Conservation (phyloP, 2,329 filamentous ascomycete species). For the Paraphaeosphaeria minitans region DNA sequence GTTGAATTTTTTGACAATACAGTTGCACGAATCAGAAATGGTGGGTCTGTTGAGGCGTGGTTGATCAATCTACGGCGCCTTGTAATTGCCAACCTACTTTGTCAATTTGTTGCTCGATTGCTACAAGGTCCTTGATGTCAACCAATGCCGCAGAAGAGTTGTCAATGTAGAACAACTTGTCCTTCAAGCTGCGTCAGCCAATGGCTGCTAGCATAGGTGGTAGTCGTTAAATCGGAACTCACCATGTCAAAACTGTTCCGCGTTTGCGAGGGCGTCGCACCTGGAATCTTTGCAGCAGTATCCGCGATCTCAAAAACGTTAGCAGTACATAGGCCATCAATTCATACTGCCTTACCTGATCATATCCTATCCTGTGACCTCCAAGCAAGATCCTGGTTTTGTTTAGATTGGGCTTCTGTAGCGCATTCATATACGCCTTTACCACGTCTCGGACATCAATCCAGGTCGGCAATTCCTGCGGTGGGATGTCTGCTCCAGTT, state of each 20-base stretch:
- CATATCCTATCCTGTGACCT: slow-evolving; percentile 6
- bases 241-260: slow-evolving; percentile 9
- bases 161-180: slow-evolving; percentile 8
- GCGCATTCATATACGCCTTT: slow-evolving; percentile 14
- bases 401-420: slow-evolving; percentile 6
- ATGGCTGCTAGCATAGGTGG: neutral
- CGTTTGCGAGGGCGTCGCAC: slow-evolving; percentile 1
- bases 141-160: slow-evolving; percentile 5
- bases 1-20: neutral
- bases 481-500: slow-evolving; percentile 5
- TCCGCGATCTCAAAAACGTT: neutral
- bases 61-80: neutral
- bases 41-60: neutral
- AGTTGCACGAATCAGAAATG: no score
- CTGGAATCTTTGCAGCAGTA: slow-evolving; percentile 5
- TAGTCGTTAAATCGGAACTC: neutral
- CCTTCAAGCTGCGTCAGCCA: neutral
- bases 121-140: slow-evolving; percentile 3
- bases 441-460: slow-evolving; percentile 16
- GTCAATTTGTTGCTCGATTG: neutral
- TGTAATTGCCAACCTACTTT: neutral
- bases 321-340: neutral
- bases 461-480: slow-evolving; percentile 11
- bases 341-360: neutral
- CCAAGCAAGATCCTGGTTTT: slow-evolving; percentile 1